Conservation (phyloP, 2,329 filamentous ascomycete genomes). For the Zymoseptoria ardabiliae region DNA sequence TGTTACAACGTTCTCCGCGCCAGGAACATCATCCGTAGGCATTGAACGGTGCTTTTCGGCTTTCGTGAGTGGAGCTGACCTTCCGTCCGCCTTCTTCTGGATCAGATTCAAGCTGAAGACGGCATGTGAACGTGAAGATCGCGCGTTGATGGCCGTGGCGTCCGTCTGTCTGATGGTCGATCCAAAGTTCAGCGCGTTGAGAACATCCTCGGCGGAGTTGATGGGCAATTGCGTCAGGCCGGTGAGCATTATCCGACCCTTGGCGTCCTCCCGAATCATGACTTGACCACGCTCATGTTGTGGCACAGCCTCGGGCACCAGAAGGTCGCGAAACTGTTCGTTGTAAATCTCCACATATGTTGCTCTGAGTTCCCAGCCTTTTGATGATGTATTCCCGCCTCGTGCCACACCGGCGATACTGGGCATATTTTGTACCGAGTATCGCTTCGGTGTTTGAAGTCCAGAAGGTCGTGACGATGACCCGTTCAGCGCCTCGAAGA, state of each 20-base stretch:
- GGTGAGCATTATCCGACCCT: conserved; percentile 89
- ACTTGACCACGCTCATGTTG: conserved; percentile 66
- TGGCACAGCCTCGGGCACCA: conserved; percentile 68
- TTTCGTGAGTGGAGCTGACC: conserved; percentile 44
- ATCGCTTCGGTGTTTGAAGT: conserved; percentile 70
- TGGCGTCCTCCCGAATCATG: conserved; percentile 88
- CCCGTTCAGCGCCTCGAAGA: conserved; percentile 80
- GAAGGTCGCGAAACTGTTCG: conserved; percentile 83
- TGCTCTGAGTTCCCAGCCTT: conserved; percentile 83
- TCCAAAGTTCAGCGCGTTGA: conserved; percentile 83
- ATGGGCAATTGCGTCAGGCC: conserved; percentile 82
- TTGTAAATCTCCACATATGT: conserved; percentile 82
- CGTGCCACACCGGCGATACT: conserved; percentile 39
- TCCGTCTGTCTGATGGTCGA: conserved; percentile 94
- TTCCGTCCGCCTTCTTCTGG: conserved; percentile 62
- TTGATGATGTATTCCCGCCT: conserved; percentile 45
- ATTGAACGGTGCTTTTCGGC: conserved; percentile 82
- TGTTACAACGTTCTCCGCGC: conserved; percentile 62
- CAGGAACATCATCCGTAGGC: conserved; percentile 69
- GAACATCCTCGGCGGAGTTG: conserved; percentile 83
- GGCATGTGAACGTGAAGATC: conserved; percentile 94
- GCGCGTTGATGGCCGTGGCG: conserved; percentile 92
- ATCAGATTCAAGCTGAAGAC: conserved; percentile 94
- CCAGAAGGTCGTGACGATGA: conserved; percentile 59
- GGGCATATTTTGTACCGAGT: conserved; percentile 55